phyloP scores from a whole-genome alignment of 352 stramenopile genomes.

The Phytophthora hybrid region DNA sequence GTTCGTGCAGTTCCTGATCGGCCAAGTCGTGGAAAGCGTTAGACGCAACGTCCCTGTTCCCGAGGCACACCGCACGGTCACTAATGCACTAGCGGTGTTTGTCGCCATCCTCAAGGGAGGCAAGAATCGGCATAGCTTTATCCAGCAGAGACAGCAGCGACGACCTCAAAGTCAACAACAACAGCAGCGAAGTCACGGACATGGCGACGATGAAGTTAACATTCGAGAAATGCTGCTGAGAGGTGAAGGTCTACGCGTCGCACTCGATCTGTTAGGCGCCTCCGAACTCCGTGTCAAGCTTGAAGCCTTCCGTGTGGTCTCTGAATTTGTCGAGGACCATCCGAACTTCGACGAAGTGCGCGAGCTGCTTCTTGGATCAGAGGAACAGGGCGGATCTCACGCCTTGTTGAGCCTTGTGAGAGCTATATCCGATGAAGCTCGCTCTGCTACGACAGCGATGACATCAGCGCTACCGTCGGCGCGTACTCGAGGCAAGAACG shows the following conservation, averaged over 20 bases:
- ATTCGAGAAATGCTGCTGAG: constrained; percentile 44
- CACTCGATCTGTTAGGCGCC: constrained; percentile 54
- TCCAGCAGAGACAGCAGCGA: constrained; percentile 36
- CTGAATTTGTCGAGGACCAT: constrained; percentile 59
- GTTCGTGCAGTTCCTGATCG: constrained; percentile 26
- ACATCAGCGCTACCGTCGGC: constrained; percentile 20
- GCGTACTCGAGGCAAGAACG: constrained; percentile 18
- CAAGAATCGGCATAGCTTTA: constrained; percentile 30
- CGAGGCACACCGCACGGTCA: constrained; percentile 47
- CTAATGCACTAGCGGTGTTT: constrained; percentile 57
- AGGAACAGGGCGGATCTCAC: constrained; percentile 40
- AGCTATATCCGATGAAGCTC: constrained; percentile 58
- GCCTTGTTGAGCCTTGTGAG: constrained; percentile 60
- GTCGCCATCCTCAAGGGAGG: constrained; percentile 47
- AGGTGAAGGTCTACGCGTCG: constrained; percentile 46
- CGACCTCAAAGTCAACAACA: constrained; percentile 29
- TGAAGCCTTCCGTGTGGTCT: constrained; percentile 51
- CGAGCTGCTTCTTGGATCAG: constrained; percentile 38
- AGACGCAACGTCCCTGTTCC: constrained; percentile 44
- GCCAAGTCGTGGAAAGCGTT: constrained; percentile 43
- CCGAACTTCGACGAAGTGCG: constrained; percentile 30
- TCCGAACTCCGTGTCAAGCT: constrained; percentile 54
- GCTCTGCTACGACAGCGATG: constrained; percentile 15
- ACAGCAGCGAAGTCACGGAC: constrained; percentile 11
- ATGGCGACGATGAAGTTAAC: constrained; percentile 15